Conservation (phyloP, 2,329 filamentous ascomycete species). For the Fusarium citri region DNA sequence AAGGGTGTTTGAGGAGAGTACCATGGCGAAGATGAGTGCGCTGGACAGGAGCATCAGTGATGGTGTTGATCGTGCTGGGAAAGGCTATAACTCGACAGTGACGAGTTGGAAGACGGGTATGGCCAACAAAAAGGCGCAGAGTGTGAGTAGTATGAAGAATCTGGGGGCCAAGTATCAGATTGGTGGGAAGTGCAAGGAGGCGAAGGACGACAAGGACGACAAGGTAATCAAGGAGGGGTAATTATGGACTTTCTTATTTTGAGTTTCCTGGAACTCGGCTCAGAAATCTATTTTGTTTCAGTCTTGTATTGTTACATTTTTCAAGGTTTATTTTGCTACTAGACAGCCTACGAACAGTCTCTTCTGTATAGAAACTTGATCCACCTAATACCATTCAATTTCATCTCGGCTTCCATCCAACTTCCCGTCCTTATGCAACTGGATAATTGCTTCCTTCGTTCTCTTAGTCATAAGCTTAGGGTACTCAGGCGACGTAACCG, state of each 20-base stretch:
- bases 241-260: accelerated
- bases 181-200: not conserved
- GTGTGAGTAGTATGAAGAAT: conserved; percentile 6
- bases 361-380: not conserved
- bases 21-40: not conserved
- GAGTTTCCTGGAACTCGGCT: not conserved
- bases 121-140: conserved; percentile 16
- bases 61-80: conserved; percentile 11
- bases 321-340: not conserved
- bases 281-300: not conserved
- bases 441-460: conserved; percentile 26
- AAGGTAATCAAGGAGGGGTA: not conserved
- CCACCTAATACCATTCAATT: conserved; percentile 26
- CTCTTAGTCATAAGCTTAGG: conserved; percentile 22
- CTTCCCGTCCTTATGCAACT: conserved; percentile 9
- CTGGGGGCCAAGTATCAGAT: conserved; percentile 1
- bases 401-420: conserved; percentile 12
- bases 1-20: conserved; percentile 24
- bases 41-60: conserved; percentile 17
- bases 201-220: not conserved
- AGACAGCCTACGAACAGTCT: not conserved
- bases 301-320: not conserved
- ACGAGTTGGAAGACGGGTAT: conserved; percentile 6
- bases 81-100: conserved; percentile 1
- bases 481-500: conserved; percentile 26